A percentile compares a stretch with the other conserved stretches of the same genome.
phyloP scores from a whole-genome alignment of 495 filamentous ascomycete genomes.

The Aspergillus cristatus region DNA sequence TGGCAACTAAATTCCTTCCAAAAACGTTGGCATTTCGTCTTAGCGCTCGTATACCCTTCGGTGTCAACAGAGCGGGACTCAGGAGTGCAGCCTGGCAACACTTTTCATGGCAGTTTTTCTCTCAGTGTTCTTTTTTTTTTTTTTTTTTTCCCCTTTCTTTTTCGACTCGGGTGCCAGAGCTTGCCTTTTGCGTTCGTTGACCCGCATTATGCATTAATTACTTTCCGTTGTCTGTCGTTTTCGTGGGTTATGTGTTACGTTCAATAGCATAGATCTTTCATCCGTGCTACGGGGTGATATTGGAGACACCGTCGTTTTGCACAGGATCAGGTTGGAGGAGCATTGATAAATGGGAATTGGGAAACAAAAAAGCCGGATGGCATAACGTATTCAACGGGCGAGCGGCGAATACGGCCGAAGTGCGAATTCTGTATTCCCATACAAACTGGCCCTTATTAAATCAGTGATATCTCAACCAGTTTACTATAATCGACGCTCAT shows the following conservation, averaged over 20 bases:
- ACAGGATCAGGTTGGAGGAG: too few species aligned
- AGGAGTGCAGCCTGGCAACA: slow-evolving; percentile 33
- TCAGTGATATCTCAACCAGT: too few species aligned
- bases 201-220: slow-evolving; percentile 15
- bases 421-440: too few species aligned
- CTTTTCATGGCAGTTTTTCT: slow-evolving; percentile 27
- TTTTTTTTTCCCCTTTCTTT: slow-evolving; percentile 7
- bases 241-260: slow-evolving; percentile 26
- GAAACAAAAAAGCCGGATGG: too few species aligned
- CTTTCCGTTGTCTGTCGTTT: slow-evolving; percentile 4
- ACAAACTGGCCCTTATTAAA: too few species aligned
- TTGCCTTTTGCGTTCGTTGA: slow-evolving; percentile 16
- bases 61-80: slow-evolving; percentile 35
- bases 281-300: not conserved
- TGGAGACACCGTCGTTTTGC: not conserved
- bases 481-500: too few species aligned
- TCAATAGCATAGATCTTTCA: slow-evolving; percentile 15
- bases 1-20: slow-evolving; percentile 27
- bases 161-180: slow-evolving; percentile 15
- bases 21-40: slow-evolving; percentile 28
- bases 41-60: slow-evolving; percentile 42
- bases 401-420: too few species aligned
- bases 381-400: too few species aligned
- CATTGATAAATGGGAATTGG: not conserved
- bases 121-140: slow-evolving; percentile 11